These are phyloP conservation scores for Hymenotorrendiella dingleyae DNA, from an alignment of 2,329 filamentous ascomycete species.

Conservation along the genomic window DNA sequence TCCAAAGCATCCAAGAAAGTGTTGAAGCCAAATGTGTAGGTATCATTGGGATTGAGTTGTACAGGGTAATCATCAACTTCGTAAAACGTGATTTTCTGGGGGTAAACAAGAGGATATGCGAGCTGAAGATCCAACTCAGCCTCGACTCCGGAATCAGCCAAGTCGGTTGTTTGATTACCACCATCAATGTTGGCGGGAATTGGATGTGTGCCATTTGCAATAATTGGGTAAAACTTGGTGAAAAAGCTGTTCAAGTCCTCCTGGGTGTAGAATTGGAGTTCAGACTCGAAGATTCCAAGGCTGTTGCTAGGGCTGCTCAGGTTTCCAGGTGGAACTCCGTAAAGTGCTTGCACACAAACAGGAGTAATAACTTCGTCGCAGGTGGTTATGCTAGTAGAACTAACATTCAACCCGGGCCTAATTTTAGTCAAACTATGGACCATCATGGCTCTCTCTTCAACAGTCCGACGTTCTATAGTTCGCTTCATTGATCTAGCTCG, in stretches of 20 bases:
- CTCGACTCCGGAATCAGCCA: conserved; percentile 15
- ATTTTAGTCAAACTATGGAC: background rate
- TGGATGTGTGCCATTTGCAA: background rate
- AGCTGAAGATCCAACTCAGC: conserved; percentile 37
- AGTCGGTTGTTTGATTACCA: background rate
- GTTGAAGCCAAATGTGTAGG: conserved; percentile 34
- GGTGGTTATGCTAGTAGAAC: background rate
- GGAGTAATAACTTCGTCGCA: conserved; percentile 41
- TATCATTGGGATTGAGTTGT: conserved; percentile 16
- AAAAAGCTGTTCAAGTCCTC: conserved; percentile 40
- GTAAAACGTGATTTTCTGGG: conserved; percentile 40
- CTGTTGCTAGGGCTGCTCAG: background rate
- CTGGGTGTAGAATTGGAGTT: background rate
- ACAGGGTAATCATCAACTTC: conserved; percentile 32
- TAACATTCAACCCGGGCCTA: background rate
- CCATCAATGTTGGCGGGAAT: background rate
- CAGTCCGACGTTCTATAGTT: background rate
- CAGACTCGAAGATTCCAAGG: background rate
- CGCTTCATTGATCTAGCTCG: background rate
- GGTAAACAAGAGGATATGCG: conserved; percentile 42
- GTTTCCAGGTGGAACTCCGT: conserved; percentile 37
- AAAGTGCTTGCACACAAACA: conserved; percentile 47
- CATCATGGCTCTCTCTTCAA: conserved; percentile 9
- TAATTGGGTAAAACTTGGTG: conserved; percentile 34
- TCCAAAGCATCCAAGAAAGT: conserved; percentile 43